These are phyloP conservation scores for Anethum foeniculum DNA, from an alignment of 140 eudicot species.

Conservation along the genomic window DNA sequence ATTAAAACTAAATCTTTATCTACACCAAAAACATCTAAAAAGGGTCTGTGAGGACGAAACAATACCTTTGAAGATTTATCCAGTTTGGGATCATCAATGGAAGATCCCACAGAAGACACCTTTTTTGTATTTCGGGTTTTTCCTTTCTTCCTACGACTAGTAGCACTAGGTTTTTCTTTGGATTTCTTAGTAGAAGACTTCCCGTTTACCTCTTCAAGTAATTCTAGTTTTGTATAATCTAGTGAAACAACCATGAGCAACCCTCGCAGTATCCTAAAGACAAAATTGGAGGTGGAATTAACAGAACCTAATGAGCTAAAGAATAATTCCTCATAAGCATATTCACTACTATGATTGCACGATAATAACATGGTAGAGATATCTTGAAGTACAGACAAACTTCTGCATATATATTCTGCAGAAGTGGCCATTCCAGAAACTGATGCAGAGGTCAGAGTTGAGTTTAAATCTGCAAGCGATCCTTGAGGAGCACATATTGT, in stretches of 20 bases:
- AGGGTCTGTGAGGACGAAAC: background rate
- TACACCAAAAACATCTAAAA: constrained; percentile 3
- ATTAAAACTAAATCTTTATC: constrained; percentile 6
- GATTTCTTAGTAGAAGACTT: constrained; percentile 34
- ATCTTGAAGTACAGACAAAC: constrained; percentile 55
- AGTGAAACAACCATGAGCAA: constrained; percentile 85
- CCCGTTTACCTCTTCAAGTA: constrained; percentile 53
- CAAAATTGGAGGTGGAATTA: constrained; percentile 49
- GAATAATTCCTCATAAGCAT: constrained; percentile 40
- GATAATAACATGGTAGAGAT: constrained; percentile 38
- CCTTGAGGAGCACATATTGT: constrained; percentile 17
- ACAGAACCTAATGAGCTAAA: constrained; percentile 69
- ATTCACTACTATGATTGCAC: constrained; percentile 31
- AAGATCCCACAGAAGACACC: constrained; percentile 30
- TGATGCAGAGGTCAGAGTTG: constrained; percentile 16
- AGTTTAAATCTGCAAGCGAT: constrained; percentile 27
- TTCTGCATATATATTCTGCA: constrained; percentile 26
- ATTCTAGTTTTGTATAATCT: constrained; percentile 78
- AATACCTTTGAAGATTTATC: constrained; percentile 47
- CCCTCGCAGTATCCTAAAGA: constrained; percentile 66
- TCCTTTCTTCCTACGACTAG: constrained; percentile 61
- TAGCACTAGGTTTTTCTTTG: constrained; percentile 44
- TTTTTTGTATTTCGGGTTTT: constrained; percentile 45
- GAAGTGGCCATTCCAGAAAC: constrained; percentile 26
- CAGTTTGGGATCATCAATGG: constrained; percentile 23